A percentile compares a stretch with the other conserved stretches of the same genome.
These are phyloP conservation scores for Ceriops tagal DNA, from an alignment of 345 rosid species.

Conservation along the genomic window DNA sequence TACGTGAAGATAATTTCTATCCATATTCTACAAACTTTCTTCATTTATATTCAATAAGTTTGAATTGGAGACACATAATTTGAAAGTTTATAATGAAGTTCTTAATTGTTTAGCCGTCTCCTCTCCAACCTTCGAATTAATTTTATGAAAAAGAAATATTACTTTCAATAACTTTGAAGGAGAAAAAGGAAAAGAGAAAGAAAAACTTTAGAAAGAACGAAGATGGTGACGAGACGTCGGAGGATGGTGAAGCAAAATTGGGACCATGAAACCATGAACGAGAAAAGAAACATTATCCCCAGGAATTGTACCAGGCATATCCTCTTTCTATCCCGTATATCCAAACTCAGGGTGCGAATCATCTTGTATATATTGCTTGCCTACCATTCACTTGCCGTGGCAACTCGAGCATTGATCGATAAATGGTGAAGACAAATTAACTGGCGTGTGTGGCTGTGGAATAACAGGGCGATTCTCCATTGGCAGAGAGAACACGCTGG, in stretches of 20 bases:
- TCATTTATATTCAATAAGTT: too few relatives aligned
- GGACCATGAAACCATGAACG: constrained; percentile 35
- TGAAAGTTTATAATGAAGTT: too few relatives aligned
- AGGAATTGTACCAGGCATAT: constrained; percentile 27
- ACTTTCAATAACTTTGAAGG: not conserved
- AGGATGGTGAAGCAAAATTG: constrained; percentile 1
- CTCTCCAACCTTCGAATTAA: not conserved
- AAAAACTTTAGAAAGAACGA: not conserved
- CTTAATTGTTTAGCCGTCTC: not conserved
- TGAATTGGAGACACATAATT: too few relatives aligned
- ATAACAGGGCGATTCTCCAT: constrained; percentile 40
- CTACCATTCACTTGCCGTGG: not conserved
- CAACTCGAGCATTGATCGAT: not conserved
- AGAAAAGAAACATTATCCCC: constrained; percentile 12
- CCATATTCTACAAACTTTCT: too few relatives aligned
- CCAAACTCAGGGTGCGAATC: constrained; percentile 35
- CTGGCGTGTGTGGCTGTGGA: constrained; percentile 26
- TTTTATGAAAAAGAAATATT: not conserved
- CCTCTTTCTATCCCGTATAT: constrained; percentile 27
- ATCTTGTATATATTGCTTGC: constrained; percentile 4
- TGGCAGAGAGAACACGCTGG: constrained; percentile 26
- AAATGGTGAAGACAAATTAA: not conserved
- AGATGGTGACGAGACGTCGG: constrained; percentile 2
- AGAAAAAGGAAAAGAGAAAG: not conserved
- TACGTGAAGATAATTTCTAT: too few relatives aligned